phyloP scores from a whole-genome alignment of 2,329 filamentous ascomycete genomes.

The Dactylonectria estremocensis region DNA sequence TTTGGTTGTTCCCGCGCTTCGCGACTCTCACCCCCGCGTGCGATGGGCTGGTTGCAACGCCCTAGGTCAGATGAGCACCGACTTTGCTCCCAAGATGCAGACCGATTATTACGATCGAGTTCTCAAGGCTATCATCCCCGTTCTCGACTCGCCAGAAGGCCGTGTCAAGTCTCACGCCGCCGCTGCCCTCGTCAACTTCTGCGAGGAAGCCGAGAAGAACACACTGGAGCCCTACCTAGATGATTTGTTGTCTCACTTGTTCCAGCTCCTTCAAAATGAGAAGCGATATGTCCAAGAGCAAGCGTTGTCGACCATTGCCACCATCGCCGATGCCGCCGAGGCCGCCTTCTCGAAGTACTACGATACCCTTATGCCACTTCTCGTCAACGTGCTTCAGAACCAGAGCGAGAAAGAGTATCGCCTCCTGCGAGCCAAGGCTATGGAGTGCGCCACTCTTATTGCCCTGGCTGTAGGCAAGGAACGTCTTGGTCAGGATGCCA shows the following conservation, averaged over 20 bases:
- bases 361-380: slow-evolving; percentile 92
- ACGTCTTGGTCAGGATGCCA: slow-evolving; percentile 88
- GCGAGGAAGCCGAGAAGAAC: slow-evolving; percentile 95
- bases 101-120: slow-evolving; percentile 92
- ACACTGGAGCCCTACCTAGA: slow-evolving; percentile 95
- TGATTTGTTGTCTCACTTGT: slow-evolving; percentile 85
- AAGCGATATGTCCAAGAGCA: slow-evolving; percentile 99
- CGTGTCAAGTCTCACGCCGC: slow-evolving; percentile 97
- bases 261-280: slow-evolving; percentile 89
- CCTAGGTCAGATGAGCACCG: slow-evolving; percentile 99
- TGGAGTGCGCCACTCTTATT: slow-evolving; percentile 98
- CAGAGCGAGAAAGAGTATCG: slow-evolving; percentile 96
- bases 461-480: slow-evolving; percentile 95
- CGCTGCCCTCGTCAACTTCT: slow-evolving; percentile 98
- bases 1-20: slow-evolving; percentile 91
- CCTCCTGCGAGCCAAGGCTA: slow-evolving; percentile 93
- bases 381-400: slow-evolving; percentile 90
- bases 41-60: slow-evolving; percentile 98
- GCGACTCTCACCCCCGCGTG: slow-evolving; percentile 92
- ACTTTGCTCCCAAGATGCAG: slow-evolving; percentile 98
- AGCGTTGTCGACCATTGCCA: slow-evolving; percentile 96
- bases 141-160: slow-evolving; percentile 89
- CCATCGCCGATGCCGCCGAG: slow-evolving; percentile 98
- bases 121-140: slow-evolving; percentile 91
- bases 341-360: slow-evolving; percentile 97